Percentiles rank a stretch among this genome's conserved stretches.
These are phyloP conservation scores for Anastatica hierochuntica DNA, from an alignment of 345 rosid species.

Conservation along the genomic window DNA sequence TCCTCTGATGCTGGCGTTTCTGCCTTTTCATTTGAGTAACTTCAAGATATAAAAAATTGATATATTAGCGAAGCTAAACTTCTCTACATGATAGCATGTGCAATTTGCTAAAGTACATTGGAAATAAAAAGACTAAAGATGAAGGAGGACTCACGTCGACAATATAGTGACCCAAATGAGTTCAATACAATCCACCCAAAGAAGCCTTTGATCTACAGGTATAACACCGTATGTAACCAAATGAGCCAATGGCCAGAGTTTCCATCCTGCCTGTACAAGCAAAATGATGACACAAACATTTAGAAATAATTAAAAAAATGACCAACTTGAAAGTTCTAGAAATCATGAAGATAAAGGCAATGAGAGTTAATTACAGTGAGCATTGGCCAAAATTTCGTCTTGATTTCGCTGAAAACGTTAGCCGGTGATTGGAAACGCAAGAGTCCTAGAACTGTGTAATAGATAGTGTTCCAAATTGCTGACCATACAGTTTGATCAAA, in stretches of 20 bases:
- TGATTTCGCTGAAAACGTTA: constrained; percentile 51
- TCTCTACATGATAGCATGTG: no score
- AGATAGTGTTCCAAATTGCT: constrained; percentile 88
- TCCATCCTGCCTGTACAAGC: constrained; percentile 87
- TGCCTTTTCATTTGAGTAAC: no score
- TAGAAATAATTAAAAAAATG: no score
- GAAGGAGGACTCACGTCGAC: constrained; percentile 96
- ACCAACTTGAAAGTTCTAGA: no score
- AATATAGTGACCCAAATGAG: constrained; percentile 98
- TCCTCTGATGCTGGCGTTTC: no score
- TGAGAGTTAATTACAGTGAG: constrained; percentile 70
- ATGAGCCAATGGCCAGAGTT: constrained; percentile 99
- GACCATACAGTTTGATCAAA: constrained; percentile 96
- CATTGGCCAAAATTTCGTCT: constrained; percentile 80
- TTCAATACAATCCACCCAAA: constrained; percentile 95
- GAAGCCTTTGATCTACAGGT: constrained; percentile 93
- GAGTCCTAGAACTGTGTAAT: constrained; percentile 56
- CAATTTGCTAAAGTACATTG: no score
- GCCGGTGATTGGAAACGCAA: constrained; percentile 75
- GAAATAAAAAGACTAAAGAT: no score
- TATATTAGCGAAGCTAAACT: no score
- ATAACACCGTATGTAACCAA: constrained; percentile 78
- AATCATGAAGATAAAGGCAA: no score
- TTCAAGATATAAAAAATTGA: no score
- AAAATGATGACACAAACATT: no score